These are phyloP conservation scores for Bipolaris gigantea DNA, from an alignment of 2,329 filamentous ascomycete genomes.

Conservation along the genomic window DNA sequence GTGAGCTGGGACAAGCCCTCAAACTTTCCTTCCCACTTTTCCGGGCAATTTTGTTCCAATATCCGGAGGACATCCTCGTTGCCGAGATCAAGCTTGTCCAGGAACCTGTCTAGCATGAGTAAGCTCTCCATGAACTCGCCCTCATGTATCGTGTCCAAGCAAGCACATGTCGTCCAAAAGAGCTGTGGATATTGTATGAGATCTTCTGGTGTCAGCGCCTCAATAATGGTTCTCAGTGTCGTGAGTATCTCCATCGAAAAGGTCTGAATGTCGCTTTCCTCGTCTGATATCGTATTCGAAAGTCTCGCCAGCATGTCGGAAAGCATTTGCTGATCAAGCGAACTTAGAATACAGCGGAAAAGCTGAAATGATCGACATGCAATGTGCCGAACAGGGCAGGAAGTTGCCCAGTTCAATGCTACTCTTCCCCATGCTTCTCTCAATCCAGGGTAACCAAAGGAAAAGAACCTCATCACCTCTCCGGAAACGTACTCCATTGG, in stretches of 20 bases:
- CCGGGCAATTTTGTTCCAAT: constrained; percentile 76
- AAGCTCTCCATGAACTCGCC: constrained; percentile 89
- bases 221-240: constrained; percentile 87
- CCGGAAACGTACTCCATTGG: constrained; percentile 85
- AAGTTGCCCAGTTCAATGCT: constrained; percentile 93
- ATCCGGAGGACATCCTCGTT: constrained; percentile 68
- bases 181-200: constrained; percentile 89
- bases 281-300: constrained; percentile 95
- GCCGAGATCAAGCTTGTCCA: constrained; percentile 80
- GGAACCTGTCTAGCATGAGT: constrained; percentile 84
- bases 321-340: constrained; percentile 89
- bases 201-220: constrained; percentile 76
- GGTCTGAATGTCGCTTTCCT: constrained; percentile 88
- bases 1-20: constrained; percentile 83
- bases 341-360: constrained; percentile 89
- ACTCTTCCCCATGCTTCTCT: constrained; percentile 90
- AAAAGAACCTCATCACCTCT: constrained; percentile 83
- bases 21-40: constrained; percentile 86
- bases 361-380: constrained; percentile 97
- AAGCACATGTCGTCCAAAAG: constrained; percentile 97
- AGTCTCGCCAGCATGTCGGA: constrained; percentile 94
- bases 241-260: constrained; percentile 98
- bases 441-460: constrained; percentile 79
- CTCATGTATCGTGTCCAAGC: constrained; percentile 95
- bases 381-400: constrained; percentile 90